Percentiles rank a stretch among this genome's conserved stretches.
Conservation (phyloP, 2,329 filamentous ascomycete species). For the Pyricularia sp. region DNA sequence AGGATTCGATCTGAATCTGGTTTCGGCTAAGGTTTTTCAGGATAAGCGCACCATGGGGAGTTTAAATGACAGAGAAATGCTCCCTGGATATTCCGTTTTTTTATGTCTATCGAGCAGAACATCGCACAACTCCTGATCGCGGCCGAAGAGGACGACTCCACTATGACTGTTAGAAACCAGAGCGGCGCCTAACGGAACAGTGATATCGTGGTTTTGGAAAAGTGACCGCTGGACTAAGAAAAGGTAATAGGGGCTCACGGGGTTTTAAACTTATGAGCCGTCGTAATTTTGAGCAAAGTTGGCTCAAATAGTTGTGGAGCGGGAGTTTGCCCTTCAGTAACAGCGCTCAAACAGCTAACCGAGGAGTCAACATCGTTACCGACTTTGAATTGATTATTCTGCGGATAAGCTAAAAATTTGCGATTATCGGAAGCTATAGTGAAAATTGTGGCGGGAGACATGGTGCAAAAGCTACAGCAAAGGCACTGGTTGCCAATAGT, state of each 20-base stretch:
- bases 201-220: not conserved
- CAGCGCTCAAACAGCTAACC: not conserved
- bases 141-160: not conserved
- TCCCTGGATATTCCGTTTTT: not conserved
- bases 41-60: no score
- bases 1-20: no score
- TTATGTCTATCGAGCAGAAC: not conserved
- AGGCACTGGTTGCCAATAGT: not conserved
- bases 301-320: not conserved
- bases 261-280: not conserved
- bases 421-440: not conserved
- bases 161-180: not conserved
- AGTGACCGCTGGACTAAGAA: no score
- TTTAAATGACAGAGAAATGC: not conserved
- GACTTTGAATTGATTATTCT: not conserved
- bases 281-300: not conserved
- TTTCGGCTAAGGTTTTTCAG: no score
- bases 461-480: not conserved
- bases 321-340: not conserved
- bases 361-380: not conserved
- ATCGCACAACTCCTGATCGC: not conserved
- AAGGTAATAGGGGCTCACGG: no score
- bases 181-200: not conserved
- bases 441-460: not conserved
- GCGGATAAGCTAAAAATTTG: not conserved